Conservation (phyloP, 176 grass and related monocot genomes). For the Neostapfia colusana region DNA sequence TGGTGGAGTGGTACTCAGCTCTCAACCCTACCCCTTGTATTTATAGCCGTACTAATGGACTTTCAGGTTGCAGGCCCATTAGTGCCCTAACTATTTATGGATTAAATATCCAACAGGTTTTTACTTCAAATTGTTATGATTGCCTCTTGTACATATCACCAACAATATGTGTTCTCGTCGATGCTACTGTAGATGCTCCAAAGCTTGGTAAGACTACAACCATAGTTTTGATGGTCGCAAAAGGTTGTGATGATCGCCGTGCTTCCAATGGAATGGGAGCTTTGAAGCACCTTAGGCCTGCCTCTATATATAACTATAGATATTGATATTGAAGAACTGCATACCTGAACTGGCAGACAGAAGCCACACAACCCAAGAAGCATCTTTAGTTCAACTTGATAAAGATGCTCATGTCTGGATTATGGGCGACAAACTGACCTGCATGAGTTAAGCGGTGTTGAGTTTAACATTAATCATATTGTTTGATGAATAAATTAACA, state of each 20-base stretch:
- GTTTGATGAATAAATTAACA: background rate
- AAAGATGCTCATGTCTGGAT: background rate
- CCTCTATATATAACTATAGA: background rate
- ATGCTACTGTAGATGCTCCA: constrained; percentile 11
- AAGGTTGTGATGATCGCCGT: background rate
- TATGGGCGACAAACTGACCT: background rate
- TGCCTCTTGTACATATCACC: too few relatives aligned
- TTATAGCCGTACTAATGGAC: too few relatives aligned
- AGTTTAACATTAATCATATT: background rate
- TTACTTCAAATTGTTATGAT: too few relatives aligned
- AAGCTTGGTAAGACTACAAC: constrained; percentile 5
- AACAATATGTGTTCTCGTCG: constrained; percentile 2
- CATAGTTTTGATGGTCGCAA: background rate
- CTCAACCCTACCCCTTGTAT: too few relatives aligned
- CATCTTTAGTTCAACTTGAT: background rate
- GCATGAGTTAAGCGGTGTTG: background rate
- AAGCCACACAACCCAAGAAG: background rate
- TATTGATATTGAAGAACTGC: background rate
- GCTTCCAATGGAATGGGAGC: too few relatives aligned
- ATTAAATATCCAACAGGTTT: too few relatives aligned
- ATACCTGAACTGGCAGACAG: background rate
- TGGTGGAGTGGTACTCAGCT: too few relatives aligned
- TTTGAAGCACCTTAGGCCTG: background rate
- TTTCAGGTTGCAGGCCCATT: too few relatives aligned
- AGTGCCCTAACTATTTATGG: too few relatives aligned